Conservation (phyloP, 1,139 yeast species). For the Sugiyamaella grinbergsii region DNA sequence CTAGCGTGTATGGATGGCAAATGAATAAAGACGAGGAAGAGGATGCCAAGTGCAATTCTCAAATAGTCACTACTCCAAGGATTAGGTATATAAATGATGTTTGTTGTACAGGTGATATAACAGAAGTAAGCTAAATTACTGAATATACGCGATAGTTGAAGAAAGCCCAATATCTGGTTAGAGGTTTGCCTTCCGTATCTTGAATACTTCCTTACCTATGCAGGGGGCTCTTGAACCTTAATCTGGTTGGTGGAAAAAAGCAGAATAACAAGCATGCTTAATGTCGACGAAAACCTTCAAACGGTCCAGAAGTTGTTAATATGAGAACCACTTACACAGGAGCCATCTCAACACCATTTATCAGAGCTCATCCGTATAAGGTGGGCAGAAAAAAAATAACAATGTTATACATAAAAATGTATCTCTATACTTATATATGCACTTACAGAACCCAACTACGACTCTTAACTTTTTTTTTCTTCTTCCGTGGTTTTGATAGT, state of each 20-base stretch:
- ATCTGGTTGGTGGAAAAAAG: too few species aligned
- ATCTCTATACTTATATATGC: constrained; percentile 15
- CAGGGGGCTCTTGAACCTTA: too few species aligned
- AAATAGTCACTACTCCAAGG: neutral
- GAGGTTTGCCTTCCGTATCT: too few species aligned
- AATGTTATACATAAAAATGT: constrained; percentile 8
- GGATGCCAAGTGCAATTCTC: neutral
- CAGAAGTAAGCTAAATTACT: neutral
- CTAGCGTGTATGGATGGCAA: neutral
- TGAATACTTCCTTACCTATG: too few species aligned
- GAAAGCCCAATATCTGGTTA: neutral
- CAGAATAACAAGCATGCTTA: too few species aligned
- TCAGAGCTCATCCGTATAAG: too few species aligned
- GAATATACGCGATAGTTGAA: neutral
- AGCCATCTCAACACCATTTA: too few species aligned
- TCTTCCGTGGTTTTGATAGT: too few species aligned
- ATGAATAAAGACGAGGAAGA: neutral
- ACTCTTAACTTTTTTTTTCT: neutral
- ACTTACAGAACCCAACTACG: constrained; percentile 13
- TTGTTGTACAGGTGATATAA: neutral
- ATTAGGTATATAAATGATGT: neutral
- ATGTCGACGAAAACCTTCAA: too few species aligned
- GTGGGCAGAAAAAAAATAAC: neutral
- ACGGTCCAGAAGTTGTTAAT: too few species aligned
- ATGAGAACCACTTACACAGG: too few species aligned